Conservation (phyloP, 306 rosid genomes). For the Corylus heterophylla region DNA sequence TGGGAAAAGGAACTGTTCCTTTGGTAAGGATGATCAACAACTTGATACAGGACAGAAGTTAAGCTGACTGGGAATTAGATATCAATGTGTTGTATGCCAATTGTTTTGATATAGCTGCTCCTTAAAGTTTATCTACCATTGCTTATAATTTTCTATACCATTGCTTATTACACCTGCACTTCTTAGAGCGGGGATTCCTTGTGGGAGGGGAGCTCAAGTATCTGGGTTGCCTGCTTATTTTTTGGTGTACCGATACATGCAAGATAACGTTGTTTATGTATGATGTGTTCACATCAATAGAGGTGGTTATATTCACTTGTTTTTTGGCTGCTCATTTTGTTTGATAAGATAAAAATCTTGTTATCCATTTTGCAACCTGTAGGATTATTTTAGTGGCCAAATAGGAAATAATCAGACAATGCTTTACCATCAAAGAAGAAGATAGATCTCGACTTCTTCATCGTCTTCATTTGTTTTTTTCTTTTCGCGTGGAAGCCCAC, state of each 20-base stretch:
- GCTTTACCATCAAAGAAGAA: background rate
- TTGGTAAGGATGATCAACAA: slow-evolving; percentile 90
- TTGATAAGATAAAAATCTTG: slow-evolving; percentile 14
- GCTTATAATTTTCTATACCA: slow-evolving; percentile 25
- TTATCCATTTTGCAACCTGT: background rate
- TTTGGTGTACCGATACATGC: slow-evolving; percentile 25
- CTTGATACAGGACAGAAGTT: slow-evolving; percentile 78
- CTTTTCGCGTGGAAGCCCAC: background rate
- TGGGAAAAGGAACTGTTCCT: slow-evolving; percentile 95
- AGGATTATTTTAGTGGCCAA: background rate
- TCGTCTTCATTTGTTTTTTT: background rate
- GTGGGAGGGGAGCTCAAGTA: slow-evolving; percentile 4
- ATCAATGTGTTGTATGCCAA: slow-evolving; percentile 44
- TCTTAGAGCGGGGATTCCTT: slow-evolving; percentile 21
- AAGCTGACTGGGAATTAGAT: slow-evolving; percentile 30
- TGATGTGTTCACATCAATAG: background rate
- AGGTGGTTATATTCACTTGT: background rate
- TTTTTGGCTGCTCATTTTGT: background rate
- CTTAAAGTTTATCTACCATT: slow-evolving; percentile 32
- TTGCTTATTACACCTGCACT: slow-evolving; percentile 5
- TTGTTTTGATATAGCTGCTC: slow-evolving; percentile 32
- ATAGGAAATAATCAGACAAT: background rate
- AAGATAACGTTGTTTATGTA: background rate
- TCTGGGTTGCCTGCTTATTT: background rate
- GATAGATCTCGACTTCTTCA: background rate